A percentile compares a stretch with the other conserved stretches of the same genome.
Conservation (phyloP, 352 stramenopile species). For the Blastocystis sp. region DNA sequence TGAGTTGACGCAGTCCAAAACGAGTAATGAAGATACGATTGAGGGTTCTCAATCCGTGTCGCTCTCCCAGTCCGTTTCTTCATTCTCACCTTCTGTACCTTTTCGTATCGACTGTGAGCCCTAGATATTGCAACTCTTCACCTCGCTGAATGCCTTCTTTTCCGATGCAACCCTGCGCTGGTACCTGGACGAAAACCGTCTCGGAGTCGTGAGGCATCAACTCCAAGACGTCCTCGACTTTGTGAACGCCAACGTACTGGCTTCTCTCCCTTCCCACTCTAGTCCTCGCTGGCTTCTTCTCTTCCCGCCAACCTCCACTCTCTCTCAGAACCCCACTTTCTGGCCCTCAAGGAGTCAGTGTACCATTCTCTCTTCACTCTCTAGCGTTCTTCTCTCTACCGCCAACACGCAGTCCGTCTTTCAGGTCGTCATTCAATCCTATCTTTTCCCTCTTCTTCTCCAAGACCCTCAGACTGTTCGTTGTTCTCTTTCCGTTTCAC, state of each 20-base stretch:
- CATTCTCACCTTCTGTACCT: neutral
- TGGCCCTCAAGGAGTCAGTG: neutral
- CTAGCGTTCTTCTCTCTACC: neutral
- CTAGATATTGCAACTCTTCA: conserved; percentile 1
- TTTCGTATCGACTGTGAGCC: neutral
- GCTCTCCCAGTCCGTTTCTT: neutral
- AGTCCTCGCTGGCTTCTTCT: conserved; percentile 18
- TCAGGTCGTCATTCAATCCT: neutral
- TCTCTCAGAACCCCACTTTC: conserved; percentile 31
- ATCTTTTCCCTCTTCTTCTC: conserved; percentile 15
- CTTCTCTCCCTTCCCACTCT: neutral
- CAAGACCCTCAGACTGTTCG: neutral
- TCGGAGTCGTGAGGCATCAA: neutral
- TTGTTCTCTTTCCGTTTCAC: neutral
- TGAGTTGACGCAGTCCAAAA: too few species aligned
- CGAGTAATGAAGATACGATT: too few species aligned
- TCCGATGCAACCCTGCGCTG: conserved; percentile 1
- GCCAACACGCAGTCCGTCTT: neutral
- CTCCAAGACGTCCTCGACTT: conserved; percentile 14
- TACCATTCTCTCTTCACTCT: too few species aligned
- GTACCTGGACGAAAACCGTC: neutral
- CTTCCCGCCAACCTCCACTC: neutral
- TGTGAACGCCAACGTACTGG: neutral
- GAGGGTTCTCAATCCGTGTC: too few species aligned
- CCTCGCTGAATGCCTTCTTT: conserved; percentile 9